phyloP scores from a whole-genome alignment of 768 basidiomycete species.

The Mycena chlorophos region DNA sequence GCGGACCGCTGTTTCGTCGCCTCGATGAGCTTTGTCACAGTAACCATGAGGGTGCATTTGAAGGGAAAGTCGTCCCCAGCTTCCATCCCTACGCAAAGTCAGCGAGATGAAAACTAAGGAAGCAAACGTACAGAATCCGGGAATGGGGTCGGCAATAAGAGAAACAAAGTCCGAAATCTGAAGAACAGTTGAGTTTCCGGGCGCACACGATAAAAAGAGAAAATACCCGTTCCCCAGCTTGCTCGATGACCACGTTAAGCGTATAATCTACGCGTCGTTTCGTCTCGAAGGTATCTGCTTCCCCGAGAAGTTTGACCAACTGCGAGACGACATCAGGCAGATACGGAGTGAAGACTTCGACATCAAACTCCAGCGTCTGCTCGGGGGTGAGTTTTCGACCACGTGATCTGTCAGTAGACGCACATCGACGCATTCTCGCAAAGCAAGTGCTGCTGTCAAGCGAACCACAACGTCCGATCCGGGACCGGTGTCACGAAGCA shows the following conservation, averaged over 20 bases:
- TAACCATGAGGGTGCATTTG: constrained; percentile 67
- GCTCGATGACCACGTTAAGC: constrained; percentile 69
- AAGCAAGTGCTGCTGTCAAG: constrained; percentile 76
- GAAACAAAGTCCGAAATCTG: constrained; percentile 70
- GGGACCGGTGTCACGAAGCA: constrained; percentile 66
- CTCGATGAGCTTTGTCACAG: constrained; percentile 74
- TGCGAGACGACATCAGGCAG: constrained; percentile 60
- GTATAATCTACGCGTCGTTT: constrained; percentile 72
- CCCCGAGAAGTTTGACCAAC: constrained; percentile 67
- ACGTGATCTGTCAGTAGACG: constrained; percentile 28
- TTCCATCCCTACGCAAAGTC: constrained; percentile 53
- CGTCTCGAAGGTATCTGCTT: constrained; percentile 74
- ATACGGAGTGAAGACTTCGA: constrained; percentile 66
- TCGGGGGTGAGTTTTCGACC: constrained; percentile 9
- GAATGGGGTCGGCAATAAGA: constrained; percentile 64
- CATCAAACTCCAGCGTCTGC: constrained; percentile 67
- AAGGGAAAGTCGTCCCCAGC: constrained; percentile 71
- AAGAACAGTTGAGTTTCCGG: constrained; percentile 1
- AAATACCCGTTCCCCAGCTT: constrained; percentile 42
- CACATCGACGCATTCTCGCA: constrained; percentile 86
- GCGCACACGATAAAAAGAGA: not conserved
- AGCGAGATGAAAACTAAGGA: constrained; percentile 1
- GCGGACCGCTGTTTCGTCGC: constrained; percentile 65
- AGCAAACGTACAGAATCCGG: constrained; percentile 62
- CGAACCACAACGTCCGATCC: constrained; percentile 85